Conservation (phyloP, 306 rosid species). For the Potentilla sterilis region DNA sequence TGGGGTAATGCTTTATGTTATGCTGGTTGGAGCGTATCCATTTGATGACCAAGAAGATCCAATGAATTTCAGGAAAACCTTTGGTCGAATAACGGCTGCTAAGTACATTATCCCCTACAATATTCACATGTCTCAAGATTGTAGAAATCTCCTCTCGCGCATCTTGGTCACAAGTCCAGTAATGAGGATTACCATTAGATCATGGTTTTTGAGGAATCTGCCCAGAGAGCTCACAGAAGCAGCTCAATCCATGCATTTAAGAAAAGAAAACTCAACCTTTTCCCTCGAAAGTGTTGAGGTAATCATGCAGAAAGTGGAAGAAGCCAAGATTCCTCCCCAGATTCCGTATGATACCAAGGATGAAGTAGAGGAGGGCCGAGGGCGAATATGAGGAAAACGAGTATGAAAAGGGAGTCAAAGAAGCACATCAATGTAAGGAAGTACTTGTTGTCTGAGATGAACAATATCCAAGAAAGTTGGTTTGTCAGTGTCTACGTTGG, state of each 20-base stretch:
- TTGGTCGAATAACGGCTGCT: no score
- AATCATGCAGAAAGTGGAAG: constrained; percentile 70
- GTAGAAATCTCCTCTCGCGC: no score
- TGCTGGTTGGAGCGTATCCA: no score
- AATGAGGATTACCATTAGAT: no score
- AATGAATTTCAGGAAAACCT: no score
- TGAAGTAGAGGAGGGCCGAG: constrained; percentile 25
- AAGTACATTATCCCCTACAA: no score
- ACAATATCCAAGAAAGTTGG: constrained; percentile 30
- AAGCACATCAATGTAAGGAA: constrained; percentile 63
- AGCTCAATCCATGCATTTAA: constrained; percentile 42
- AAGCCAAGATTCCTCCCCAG: constrained; percentile 56
- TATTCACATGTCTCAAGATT: no score
- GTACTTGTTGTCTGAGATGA: constrained; percentile 36
- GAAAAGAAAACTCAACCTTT: constrained; percentile 68
- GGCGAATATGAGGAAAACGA: constrained; percentile 51
- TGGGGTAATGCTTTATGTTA: no score
- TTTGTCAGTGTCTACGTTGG: constrained; percentile 25
- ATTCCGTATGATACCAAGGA: constrained; percentile 26
- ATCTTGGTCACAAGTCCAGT: no score
- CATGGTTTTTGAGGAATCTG: constrained; percentile 6
- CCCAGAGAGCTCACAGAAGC: constrained; percentile 78
- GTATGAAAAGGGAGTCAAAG: constrained; percentile 68
- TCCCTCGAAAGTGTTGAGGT: constrained; percentile 63
- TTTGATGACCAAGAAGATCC: no score